These are phyloP conservation scores for Colletotrichum simmondsii DNA, from an alignment of 2,329 filamentous ascomycete genomes.

Conservation along the genomic window DNA sequence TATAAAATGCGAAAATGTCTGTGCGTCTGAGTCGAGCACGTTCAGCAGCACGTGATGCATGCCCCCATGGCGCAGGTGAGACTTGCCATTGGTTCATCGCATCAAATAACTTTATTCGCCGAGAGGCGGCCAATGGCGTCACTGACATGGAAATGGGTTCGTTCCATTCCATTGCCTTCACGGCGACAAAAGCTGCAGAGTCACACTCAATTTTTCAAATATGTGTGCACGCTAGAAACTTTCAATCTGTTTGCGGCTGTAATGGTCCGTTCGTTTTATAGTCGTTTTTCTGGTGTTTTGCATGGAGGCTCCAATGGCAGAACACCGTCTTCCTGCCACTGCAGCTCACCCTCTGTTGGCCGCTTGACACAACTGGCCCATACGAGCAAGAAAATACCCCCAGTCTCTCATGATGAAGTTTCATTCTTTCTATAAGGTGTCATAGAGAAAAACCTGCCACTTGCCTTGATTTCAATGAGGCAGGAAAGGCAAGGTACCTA, in stretches of 20 bases:
- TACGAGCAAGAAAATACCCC: background rate
- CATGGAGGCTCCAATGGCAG: background rate
- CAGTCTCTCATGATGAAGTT: background rate
- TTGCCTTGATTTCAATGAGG: background rate
- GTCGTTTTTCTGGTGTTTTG: background rate
- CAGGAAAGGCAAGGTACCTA: no score
- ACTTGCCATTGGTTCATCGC: conserved; percentile 17
- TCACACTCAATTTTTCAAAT: background rate
- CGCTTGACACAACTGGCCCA: background rate
- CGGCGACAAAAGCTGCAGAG: conserved; percentile 15
- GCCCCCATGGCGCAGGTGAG: conserved; percentile 14
- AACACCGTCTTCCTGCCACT: background rate
- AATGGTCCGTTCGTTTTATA: background rate
- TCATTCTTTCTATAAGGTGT: no score
- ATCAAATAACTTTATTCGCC: conserved; percentile 26
- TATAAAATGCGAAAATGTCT: background rate
- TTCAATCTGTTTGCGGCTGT: no score
- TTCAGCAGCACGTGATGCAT: conserved; percentile 14
- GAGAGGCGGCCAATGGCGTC: conserved; percentile 21
- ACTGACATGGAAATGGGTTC: background rate
- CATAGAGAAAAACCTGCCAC: background rate
- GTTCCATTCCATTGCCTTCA: background rate
- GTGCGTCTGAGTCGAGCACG: background rate
- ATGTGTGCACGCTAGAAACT: background rate
- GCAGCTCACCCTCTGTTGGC: background rate